Conservation (phyloP, 441 rosid species). For the Breynia disticha region DNA sequence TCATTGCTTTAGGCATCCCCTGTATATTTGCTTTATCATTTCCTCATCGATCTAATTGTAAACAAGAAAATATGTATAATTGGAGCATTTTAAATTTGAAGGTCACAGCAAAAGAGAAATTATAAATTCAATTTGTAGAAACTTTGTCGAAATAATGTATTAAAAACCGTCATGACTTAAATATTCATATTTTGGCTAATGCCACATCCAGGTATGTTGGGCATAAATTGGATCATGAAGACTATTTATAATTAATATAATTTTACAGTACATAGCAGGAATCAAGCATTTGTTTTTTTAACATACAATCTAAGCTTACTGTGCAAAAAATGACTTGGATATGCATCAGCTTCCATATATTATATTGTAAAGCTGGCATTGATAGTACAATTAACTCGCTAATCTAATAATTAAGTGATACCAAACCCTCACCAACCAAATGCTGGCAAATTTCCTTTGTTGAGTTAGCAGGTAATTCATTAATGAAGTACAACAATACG, state of each 20-base stretch:
- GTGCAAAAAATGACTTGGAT: constrained; percentile 16
- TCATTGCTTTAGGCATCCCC: too few relatives aligned
- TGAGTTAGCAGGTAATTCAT: not conserved
- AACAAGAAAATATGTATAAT: too few relatives aligned
- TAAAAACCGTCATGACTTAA: too few relatives aligned
- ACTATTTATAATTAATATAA: not conserved
- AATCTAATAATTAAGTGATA: constrained; percentile 1
- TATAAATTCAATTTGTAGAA: too few relatives aligned
- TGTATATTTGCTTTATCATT: too few relatives aligned
- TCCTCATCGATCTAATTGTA: too few relatives aligned
- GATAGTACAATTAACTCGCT: constrained; percentile 3
- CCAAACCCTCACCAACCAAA: not conserved
- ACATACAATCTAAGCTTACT: constrained; percentile 4
- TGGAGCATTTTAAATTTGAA: too few relatives aligned
- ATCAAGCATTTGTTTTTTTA: not conserved
- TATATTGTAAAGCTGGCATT: constrained; percentile 10
- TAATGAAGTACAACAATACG: not conserved
- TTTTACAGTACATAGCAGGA: not conserved
- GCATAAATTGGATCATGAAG: too few relatives aligned
- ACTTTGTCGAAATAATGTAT: too few relatives aligned
- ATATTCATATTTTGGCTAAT: too few relatives aligned
- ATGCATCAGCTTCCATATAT: constrained; percentile 21
- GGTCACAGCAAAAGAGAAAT: too few relatives aligned
- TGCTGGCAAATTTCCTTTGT: not conserved
- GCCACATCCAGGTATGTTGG: too few relatives aligned